These are phyloP conservation scores for Fusarium papillatum DNA, from an alignment of 2,329 filamentous ascomycete species.

Conservation along the genomic window DNA sequence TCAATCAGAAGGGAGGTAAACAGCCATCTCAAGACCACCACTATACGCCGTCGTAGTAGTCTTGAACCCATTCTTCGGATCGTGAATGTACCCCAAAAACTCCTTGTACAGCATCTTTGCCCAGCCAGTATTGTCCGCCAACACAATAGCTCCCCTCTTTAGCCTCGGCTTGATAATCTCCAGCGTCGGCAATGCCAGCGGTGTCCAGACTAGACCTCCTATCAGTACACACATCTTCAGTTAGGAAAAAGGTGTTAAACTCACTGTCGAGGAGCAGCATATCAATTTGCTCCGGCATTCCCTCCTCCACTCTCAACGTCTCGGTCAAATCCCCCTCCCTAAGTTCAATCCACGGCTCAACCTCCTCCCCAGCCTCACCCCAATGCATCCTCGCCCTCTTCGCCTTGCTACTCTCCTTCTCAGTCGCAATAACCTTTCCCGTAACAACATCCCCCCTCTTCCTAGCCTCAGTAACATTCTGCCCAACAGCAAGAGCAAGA, in stretches of 20 bases:
- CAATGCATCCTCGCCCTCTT: conserved; percentile 66
- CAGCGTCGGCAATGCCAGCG: conserved; percentile 66
- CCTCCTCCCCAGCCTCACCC: conserved; percentile 63
- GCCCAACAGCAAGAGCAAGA: conserved; percentile 68
- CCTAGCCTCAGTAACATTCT: conserved; percentile 53
- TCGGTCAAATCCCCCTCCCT: conserved; percentile 70
- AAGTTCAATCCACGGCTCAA: conserved; percentile 66
- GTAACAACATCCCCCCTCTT: conserved; percentile 31
- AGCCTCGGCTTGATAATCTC: conserved; percentile 62
- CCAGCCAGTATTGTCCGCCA: conserved; percentile 63
- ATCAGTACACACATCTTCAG: conserved; percentile 3
- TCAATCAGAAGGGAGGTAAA: conserved; percentile 45
- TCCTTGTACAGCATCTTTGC: conserved; percentile 60
- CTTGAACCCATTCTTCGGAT: conserved; percentile 62
- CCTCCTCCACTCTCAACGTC: conserved; percentile 58
- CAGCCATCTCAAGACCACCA: conserved; percentile 48
- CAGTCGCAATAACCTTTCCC: conserved; percentile 67
- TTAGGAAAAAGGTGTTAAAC: conserved; percentile 40
- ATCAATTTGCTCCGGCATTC: conserved; percentile 62
- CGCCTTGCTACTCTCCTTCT: conserved; percentile 70
- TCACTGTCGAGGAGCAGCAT: conserved; percentile 74
- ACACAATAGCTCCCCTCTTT: conserved; percentile 60
- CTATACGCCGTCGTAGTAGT: conserved; percentile 50
- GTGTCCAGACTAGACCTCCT: conserved; percentile 63
- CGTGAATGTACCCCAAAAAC: conserved; percentile 59